Percentiles rank a stretch among this genome's conserved stretches.
Conservation (phyloP, 345 rosid species). For the Boechera divaricarpa region DNA sequence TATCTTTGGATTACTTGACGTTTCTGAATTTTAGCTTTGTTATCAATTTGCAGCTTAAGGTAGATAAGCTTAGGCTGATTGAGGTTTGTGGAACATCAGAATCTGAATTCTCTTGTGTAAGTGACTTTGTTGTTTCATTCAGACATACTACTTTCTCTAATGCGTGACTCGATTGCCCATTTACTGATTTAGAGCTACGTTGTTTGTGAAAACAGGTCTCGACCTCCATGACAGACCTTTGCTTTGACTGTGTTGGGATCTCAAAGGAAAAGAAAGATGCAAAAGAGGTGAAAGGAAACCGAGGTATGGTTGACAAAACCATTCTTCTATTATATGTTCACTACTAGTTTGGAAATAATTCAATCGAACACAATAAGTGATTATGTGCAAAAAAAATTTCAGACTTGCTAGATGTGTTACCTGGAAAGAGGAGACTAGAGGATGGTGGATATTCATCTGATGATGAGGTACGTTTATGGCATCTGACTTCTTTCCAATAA, state of each 20-base stretch:
- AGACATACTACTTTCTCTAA: conserved; percentile 43
- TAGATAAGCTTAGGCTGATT: conserved; percentile 79
- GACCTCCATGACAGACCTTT: conserved; percentile 44
- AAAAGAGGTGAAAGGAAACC: conserved; percentile 38
- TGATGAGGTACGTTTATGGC: conserved; percentile 50
- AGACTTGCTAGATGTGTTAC: conserved; percentile 57
- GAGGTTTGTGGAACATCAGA: conserved; percentile 94
- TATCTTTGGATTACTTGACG: background rate
- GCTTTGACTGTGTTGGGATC: conserved; percentile 44
- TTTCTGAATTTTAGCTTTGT: background rate
- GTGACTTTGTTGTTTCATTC: conserved; percentile 30
- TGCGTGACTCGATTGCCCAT: conserved; percentile 55
- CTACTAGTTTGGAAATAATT: background rate
- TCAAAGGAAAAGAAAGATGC: conserved; percentile 58
- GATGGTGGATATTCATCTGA: conserved; percentile 79
- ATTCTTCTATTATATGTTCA: background rate
- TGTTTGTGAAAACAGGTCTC: conserved; percentile 39
- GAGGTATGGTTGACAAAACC: conserved; percentile 52
- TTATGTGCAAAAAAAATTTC: conserved; percentile 1
- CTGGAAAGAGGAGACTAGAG: conserved; percentile 71
- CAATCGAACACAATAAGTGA: conserved; percentile 15
- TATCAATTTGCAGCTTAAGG: conserved; percentile 67
- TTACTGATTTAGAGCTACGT: conserved; percentile 4
- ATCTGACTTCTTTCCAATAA: conserved; percentile 37
- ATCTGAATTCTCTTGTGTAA: conserved; percentile 80